Evolutionary conservation across 495 filamentous ascomycete species (phyloP), one percentile per base, ranked within the genome.

Genomic region (Penicillium atrosanguineum): DNA sequence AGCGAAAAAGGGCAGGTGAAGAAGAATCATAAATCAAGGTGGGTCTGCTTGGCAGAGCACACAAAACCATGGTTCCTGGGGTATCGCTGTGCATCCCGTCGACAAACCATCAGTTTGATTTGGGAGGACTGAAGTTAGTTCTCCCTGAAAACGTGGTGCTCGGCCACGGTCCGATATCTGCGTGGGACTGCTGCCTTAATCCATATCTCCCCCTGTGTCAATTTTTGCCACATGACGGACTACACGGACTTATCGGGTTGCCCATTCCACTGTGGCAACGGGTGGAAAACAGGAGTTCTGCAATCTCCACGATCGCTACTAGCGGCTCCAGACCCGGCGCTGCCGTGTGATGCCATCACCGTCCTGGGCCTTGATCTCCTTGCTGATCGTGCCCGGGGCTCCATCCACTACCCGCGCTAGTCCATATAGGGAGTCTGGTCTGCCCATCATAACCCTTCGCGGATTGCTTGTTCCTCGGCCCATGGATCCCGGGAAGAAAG

Each of bases 301-400:
- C 34, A 52, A 53, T 53, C 41, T 34, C 51, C 31, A 56, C 43
- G 54, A 64, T 64, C 58, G 54, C 55, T 59, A 44, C 53, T 60
- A 60, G 50, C 53, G 59, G 48, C 55, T 56, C 54, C 21, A 31
- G 47, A 38, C 19, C 39, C 21, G 47, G 44, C 37, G 37, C 36
- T 41, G 37, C 36, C 15, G 53, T 49, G 34, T 62, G 57, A 7
- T 23, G 6, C 2, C 16, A n/a, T 15, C 16, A 46, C 38, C 50
- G 55, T 57, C 53, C 44, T 52, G 41, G 42, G 39, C n/a, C 26
- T 31, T 36, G 25, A 31, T 44, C 2, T 8, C 11, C 4, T 55
- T 23, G 44, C 25, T 46, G 55, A 56, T 62, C 52, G 8, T 23
- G 20, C 16, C 46, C 26, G n/a, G n/a, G 43, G 15, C 25, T 28